These are phyloP conservation scores for Penicillium angulare DNA, from an alignment of 495 filamentous ascomycete species.

Conservation along the genomic window DNA sequence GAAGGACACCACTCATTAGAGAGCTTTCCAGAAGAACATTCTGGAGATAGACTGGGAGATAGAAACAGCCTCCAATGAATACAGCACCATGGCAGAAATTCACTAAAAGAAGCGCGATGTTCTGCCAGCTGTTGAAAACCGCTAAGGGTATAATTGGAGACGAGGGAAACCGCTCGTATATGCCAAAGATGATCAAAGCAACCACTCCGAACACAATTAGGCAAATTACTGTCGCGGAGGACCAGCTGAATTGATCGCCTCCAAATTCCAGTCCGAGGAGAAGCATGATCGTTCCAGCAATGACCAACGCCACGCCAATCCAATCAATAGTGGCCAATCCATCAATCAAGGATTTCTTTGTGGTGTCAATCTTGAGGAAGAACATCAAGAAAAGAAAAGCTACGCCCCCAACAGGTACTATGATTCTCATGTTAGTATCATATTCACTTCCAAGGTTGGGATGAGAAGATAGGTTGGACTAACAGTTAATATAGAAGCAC, in stretches of 20 bases:
- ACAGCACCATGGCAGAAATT: constrained; percentile 2
- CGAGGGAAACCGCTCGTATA: not conserved
- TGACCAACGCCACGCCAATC: constrained; percentile 23
- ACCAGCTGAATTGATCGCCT: constrained; percentile 34
- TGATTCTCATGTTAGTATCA: not conserved
- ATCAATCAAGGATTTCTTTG: constrained; percentile 23
- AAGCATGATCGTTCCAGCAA: constrained; percentile 32
- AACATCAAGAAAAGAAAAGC: constrained; percentile 36
- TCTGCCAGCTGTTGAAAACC: constrained; percentile 1
- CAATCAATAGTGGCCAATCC: constrained; percentile 33
- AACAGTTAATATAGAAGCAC: constrained; percentile 51
- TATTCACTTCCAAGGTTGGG: not conserved
- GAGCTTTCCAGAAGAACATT: constrained; percentile 3
- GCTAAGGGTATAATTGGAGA: not conserved
- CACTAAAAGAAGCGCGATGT: not conserved
- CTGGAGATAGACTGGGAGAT: constrained; percentile 1
- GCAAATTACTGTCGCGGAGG: constrained; percentile 14
- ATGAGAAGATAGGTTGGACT: not conserved
- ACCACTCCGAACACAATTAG: constrained; percentile 1
- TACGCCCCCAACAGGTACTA: constrained; percentile 48
- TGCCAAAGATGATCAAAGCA: not conserved
- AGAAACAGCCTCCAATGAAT: constrained; percentile 6
- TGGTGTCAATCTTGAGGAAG: constrained; percentile 30
- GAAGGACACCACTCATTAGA: not conserved
- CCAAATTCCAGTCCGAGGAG: constrained; percentile 44